phyloP scores from a whole-genome alignment of 129 eudicot genomes.

The Helianthus annuus region HanXRQr2.0-SUNRISE NC_035437.2:153659290-153659789 shows the following conservation, averaged over 20 bases:
- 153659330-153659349: conserved; percentile 75
- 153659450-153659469: not conserved
- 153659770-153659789: not conserved
- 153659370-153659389: conserved; percentile 89
- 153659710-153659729: not conserved
- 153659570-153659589: conserved; percentile 41
- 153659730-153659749: not conserved
- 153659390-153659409: conserved; percentile 84
- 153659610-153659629: not conserved
- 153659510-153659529: conserved; percentile 73
- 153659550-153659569: conserved; percentile 60
- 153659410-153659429: conserved; percentile 55
- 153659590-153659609: conserved; percentile 24
- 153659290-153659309: not conserved
- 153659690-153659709: not conserved
- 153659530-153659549: conserved; percentile 90
- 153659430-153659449: not conserved
- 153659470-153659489: not conserved
- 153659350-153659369: conserved; percentile 86
- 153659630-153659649: not conserved
- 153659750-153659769: not conserved
- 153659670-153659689: not conserved
- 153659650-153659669: not conserved
- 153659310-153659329: conserved; percentile 24
- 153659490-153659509: conserved; percentile 4